phyloP scores from a whole-genome alignment of 176 grass and related monocot species.

The Aegilops longissima region DNA sequence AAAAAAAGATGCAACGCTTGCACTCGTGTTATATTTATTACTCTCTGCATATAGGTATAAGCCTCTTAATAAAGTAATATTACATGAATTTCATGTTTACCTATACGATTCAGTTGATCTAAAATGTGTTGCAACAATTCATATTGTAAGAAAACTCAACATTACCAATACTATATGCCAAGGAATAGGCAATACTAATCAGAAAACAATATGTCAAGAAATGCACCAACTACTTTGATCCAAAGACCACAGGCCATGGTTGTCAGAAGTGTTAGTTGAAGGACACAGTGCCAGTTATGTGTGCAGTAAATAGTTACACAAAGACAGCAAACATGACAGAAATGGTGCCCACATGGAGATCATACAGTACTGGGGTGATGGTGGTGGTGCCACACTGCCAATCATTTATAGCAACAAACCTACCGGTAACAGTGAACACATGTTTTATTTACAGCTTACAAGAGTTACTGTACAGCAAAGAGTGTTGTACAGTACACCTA shows the following conservation, averaged over 20 bases:
- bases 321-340: conserved; percentile 12
- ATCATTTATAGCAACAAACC: conserved; percentile 25
- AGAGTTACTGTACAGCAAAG: conserved; percentile 8
- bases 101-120: neutral
- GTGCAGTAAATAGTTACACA: conserved; percentile 17
- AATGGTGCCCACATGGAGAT: conserved; percentile 4
- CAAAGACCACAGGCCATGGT: neutral
- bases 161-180: neutral
- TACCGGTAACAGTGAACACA: neutral
- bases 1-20: conserved; percentile 20
- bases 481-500: neutral
- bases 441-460: neutral
- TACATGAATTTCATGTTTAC: conserved; percentile 7
- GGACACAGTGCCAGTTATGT: conserved; percentile 12
- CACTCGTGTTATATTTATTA: neutral
- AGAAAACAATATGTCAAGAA: conserved; percentile 1
- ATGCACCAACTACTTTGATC: neutral
- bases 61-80: neutral
- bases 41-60: neutral
- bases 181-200: neutral
- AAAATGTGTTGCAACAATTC: neutral
- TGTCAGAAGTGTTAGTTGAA: conserved; percentile 12
- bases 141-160: neutral
- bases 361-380: conserved; percentile 1
- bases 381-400: conserved; percentile 15